Percentiles rank a stretch among this genome's conserved stretches.
These are phyloP conservation scores for Gryganskiella cystojenkinii DNA, from an alignment of 192 early-diverging fungal species.

Conservation along the genomic window DNA sequence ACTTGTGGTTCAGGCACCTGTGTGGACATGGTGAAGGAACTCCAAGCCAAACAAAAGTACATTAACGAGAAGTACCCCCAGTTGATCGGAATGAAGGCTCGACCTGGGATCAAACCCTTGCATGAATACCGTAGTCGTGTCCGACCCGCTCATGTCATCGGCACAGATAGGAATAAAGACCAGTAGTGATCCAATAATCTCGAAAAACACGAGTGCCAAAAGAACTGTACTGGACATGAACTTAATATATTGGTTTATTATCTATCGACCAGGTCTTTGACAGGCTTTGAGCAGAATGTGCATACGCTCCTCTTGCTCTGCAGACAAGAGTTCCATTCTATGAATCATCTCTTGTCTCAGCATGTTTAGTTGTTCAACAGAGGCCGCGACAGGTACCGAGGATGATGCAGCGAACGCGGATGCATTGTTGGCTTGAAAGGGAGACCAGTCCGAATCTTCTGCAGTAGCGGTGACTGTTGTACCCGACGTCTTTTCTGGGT, in stretches of 20 bases:
- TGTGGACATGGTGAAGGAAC: constrained; percentile 55
- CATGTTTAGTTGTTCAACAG: background rate
- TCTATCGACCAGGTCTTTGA: constrained; percentile 1
- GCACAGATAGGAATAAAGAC: constrained; percentile 24
- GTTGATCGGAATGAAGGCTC: constrained; percentile 40
- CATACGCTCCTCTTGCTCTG: constrained; percentile 38
- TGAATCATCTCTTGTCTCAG: constrained; percentile 35
- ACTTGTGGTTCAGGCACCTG: constrained; percentile 63
- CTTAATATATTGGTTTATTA: background rate
- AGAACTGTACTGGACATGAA: too few species aligned
- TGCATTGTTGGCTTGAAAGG: constrained; percentile 24
- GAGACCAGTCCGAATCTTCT: constrained; percentile 21
- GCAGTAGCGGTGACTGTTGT: background rate
- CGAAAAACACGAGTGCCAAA: too few species aligned
- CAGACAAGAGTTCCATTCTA: constrained; percentile 22
- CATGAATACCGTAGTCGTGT: constrained; percentile 45
- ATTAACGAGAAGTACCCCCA: constrained; percentile 28
- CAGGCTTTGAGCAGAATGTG: constrained; percentile 12
- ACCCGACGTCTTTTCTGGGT: background rate
- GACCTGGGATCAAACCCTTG: constrained; percentile 29
- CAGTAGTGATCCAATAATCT: too few species aligned
- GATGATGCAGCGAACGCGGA: background rate
- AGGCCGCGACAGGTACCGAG: background rate
- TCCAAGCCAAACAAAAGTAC: constrained; percentile 39
- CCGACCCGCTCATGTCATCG: constrained; percentile 25